Base-by-base conservation (phyloP, 768 basidiomycete genomes). In the Melanogaster broomeanus region DNA sequence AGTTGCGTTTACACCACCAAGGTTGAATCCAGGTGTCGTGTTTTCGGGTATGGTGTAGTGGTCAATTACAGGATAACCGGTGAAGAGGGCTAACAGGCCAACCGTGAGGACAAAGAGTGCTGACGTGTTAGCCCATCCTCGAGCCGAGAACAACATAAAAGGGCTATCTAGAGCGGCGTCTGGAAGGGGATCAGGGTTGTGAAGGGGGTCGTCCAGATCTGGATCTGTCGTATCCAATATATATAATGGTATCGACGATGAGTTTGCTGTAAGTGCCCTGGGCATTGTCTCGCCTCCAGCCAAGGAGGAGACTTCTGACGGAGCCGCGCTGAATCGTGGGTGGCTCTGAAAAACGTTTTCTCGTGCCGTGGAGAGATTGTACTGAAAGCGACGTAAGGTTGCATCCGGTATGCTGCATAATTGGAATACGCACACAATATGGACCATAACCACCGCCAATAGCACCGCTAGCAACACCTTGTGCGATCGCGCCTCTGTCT, bases 201-300 rank as follows among this genome's bases (percentile, higher is more conserved):
- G 95, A 19, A 98, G 78, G 19, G 83, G 80, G 67, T 98, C 95
- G 74, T 97, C 94, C 16, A 88, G 77, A 65, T 95, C 93, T 9
- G 91, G 85, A 51, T 93, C 92, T 62, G 80, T 84, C 21, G 73
- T 73, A 66, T 91, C 90, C 86, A 88, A 92, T 60, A 85, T 62
- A 63, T 83, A 87, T 61, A 84, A 77, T 15, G 87, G 88, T 5
- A 89, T 77, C 0, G 87, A 82, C 10, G 81, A 78, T 9, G 82
- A 84, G 56, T 80, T 73, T 57, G 74, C 66, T 21, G 74, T 42
- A 13, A 41, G n/a, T 22, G 50, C 61, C 9, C 42, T 57, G 0
- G 66, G 61, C 16, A 68, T 65, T 61, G 73, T 71, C 51, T 76
- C 74, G 18, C 61, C 70, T 6, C 73, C 69, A 4, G 66, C 68